Conservation (phyloP, 192 early-diverging fungal genomes). For the Linnemannia elongata region DNA sequence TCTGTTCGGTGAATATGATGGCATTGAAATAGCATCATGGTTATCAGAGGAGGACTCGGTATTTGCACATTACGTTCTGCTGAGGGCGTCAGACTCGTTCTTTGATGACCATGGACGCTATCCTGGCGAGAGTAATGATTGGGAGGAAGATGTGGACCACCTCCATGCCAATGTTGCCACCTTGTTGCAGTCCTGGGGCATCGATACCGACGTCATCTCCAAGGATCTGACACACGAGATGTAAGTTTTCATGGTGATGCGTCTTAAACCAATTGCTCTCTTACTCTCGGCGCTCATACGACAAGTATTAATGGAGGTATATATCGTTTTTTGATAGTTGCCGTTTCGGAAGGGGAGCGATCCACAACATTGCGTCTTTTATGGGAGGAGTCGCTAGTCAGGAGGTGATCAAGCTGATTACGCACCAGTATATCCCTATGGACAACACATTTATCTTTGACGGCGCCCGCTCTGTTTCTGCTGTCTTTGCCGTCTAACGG, state of each 20-base stretch:
- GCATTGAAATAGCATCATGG: conserved; percentile 57
- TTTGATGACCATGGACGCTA: conserved; percentile 66
- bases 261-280: background rate
- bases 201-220: conserved; percentile 48
- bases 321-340: conserved; percentile 43
- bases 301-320: background rate
- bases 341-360: conserved; percentile 79
- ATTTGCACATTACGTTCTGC: conserved; percentile 72
- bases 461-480: conserved; percentile 75
- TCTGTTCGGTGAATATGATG: background rate
- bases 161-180: conserved; percentile 62
- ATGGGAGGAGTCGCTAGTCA: conserved; percentile 93
- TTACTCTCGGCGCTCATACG: background rate
- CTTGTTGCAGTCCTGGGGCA: conserved; percentile 59
- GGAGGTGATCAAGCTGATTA: conserved; percentile 96
- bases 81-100: conserved; percentile 79
- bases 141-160: conserved; percentile 66
- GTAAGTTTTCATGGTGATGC: conserved; percentile 60
- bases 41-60: conserved; percentile 66
- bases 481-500: conserved; percentile 57
- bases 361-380: conserved; percentile 88
- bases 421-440: conserved; percentile 93
- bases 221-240: conserved; percentile 76
- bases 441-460: conserved; percentile 91
- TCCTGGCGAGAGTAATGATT: conserved; percentile 70